Percentiles rank a stretch among this genome's conserved stretches.
Conservation (phyloP, 1,284 basidiomycete species). For the Ceratobasidium sp. region DNA sequence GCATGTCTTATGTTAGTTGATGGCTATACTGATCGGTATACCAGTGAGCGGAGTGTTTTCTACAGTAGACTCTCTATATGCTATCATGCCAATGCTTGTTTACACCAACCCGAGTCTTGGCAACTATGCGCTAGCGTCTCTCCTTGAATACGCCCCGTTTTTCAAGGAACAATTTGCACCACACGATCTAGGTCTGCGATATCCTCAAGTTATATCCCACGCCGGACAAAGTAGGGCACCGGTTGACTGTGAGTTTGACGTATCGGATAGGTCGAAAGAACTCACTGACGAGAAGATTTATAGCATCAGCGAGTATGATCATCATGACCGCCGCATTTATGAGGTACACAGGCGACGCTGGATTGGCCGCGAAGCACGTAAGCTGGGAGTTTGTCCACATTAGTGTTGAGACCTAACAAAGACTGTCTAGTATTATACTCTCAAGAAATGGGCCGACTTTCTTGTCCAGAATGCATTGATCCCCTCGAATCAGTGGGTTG, state of each 20-base stretch:
- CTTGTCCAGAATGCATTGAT: neutral
- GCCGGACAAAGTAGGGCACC: neutral
- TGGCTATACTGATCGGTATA: neutral
- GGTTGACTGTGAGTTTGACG: slow-evolving; percentile 1
- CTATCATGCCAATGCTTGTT: slow-evolving; percentile 26
- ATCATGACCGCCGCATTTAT: slow-evolving; percentile 21
- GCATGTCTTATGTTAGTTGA: slow-evolving; percentile 52
- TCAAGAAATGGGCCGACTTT: slow-evolving; percentile 32
- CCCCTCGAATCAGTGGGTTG: neutral
- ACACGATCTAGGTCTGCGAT: slow-evolving; percentile 10
- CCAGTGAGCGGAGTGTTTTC: slow-evolving; percentile 12
- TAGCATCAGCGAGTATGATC: slow-evolving; percentile 22
- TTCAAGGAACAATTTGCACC: neutral
- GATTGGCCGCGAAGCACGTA: slow-evolving; percentile 23
- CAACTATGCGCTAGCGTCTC: slow-evolving; percentile 6
- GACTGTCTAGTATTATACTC: slow-evolving; percentile 7
- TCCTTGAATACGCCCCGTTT: slow-evolving; percentile 10
- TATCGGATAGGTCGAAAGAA: no score
- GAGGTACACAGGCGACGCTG: slow-evolving; percentile 23
- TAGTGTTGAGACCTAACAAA: neutral
- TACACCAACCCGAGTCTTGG: slow-evolving; percentile 29
- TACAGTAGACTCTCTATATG: neutral
- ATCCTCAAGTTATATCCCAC: slow-evolving; percentile 1
- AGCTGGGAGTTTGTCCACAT: neutral
- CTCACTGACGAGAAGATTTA: neutral